Conservation (phyloP, 805 yeast species). For the Yarrowia alimentaria region DNA sequence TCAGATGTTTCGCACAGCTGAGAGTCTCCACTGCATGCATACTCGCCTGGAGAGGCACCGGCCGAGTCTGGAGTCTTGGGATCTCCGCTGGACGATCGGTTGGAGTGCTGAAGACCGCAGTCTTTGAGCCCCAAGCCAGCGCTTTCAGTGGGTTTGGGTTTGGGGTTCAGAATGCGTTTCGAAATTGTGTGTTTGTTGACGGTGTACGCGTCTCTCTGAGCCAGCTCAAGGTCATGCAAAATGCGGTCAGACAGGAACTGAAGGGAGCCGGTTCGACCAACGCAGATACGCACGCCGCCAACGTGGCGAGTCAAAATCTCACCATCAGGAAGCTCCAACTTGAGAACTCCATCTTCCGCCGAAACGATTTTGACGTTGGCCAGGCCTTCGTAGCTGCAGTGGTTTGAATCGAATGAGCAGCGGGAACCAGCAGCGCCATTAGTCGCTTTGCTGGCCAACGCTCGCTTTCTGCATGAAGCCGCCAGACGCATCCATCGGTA, state of each 20-base stretch:
- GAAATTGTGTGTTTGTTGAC: conserved; percentile 29
- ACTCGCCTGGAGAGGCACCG: conserved; percentile 27
- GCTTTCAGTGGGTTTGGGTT: background rate
- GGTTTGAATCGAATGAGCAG: conserved; percentile 1
- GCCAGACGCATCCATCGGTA: conserved; percentile 35
- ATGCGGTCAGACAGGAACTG: conserved; percentile 33
- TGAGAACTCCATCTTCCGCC: conserved; percentile 30
- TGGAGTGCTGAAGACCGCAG: background rate
- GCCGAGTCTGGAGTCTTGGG: conserved; percentile 20
- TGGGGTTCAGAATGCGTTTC: conserved; percentile 24
- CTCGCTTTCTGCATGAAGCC: conserved; percentile 16
- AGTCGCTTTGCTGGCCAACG: background rate
- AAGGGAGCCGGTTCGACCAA: conserved; percentile 38
- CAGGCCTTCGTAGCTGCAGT: conserved; percentile 30
- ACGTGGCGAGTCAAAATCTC: conserved; percentile 27
- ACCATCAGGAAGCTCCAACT: conserved; percentile 30
- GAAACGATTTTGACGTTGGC: conserved; percentile 32
- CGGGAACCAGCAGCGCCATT: background rate
- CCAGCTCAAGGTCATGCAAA: conserved; percentile 2
- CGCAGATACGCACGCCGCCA: conserved; percentile 32
- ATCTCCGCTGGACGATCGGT: background rate
- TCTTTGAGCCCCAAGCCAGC: background rate
- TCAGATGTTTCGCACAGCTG: background rate
- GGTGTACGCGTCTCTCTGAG: conserved; percentile 10
- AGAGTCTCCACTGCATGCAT: background rate